These are phyloP conservation scores for Baudoinia panamericana DNA, from an alignment of 495 filamentous ascomycete species.

Conservation along the genomic window DNA sequence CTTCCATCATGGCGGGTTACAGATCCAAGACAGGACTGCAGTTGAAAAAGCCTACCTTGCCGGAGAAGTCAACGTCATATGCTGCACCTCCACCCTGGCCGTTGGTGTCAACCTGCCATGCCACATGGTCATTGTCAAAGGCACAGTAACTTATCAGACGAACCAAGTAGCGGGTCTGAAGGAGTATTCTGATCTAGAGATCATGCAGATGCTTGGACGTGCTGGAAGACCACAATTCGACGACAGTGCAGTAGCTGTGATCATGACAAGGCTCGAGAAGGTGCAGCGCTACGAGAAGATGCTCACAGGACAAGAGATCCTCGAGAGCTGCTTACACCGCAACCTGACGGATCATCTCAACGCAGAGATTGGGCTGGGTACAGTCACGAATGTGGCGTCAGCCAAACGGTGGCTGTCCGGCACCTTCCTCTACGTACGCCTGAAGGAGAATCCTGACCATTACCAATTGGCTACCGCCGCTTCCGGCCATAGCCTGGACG, in stretches of 20 bases:
- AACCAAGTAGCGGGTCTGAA: constrained; percentile 39
- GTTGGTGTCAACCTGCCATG: constrained; percentile 91
- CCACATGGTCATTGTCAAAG: constrained; percentile 86
- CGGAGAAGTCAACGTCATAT: constrained; percentile 74
- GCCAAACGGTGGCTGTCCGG: constrained; percentile 74
- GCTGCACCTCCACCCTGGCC: constrained; percentile 87
- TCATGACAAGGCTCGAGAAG: constrained; percentile 63
- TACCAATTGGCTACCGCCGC: constrained; percentile 59
- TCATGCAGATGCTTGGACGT: constrained; percentile 97
- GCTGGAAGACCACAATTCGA: constrained; percentile 92
- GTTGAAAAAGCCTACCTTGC: constrained; percentile 64
- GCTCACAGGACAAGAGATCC: constrained; percentile 63
- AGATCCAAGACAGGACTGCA: constrained; percentile 50
- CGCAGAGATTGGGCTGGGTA: constrained; percentile 79
- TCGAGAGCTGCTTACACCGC: constrained; percentile 80
- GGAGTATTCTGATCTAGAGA: constrained; percentile 82
- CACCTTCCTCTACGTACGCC: constrained; percentile 76
- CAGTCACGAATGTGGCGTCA: constrained; percentile 53
- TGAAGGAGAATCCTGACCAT: constrained; percentile 64
- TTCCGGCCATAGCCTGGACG: constrained; percentile 44
- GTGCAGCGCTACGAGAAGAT: constrained; percentile 66
- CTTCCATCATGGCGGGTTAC: constrained; percentile 87
- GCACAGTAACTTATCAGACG: constrained; percentile 56
- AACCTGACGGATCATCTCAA: constrained; percentile 90
- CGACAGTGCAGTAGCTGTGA: constrained; percentile 67